phyloP scores from a whole-genome alignment of 106 monocot genomes.

The Dendrobium chrysotoxum region DNA sequence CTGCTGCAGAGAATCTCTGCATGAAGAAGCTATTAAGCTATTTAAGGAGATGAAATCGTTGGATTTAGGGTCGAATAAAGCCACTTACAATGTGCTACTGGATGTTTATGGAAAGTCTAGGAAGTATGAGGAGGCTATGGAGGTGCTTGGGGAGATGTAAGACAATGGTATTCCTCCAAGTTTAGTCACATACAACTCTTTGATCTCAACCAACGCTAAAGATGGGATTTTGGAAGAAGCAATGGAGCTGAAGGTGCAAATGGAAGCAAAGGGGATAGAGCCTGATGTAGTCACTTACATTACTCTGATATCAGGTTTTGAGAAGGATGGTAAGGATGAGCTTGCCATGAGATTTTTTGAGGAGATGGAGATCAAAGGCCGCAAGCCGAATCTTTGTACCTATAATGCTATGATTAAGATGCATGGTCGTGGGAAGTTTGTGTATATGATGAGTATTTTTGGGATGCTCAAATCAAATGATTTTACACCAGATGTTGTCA shows the following conservation, averaged over 20 bases:
- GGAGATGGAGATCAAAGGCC: slow-evolving; percentile 65
- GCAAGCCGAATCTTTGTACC: slow-evolving; percentile 82
- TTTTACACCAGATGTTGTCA: slow-evolving; percentile 71
- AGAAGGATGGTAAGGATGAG: slow-evolving; percentile 83
- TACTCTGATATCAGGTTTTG: slow-evolving; percentile 81
- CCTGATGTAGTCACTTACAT: slow-evolving; percentile 92
- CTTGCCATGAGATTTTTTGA: slow-evolving; percentile 43
- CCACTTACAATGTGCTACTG: slow-evolving; percentile 80
- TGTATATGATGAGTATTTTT: slow-evolving; percentile 79
- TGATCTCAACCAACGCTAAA: slow-evolving; percentile 78
- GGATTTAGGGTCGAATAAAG: slow-evolving; percentile 69
- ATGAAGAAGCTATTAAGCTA: slow-evolving; percentile 59
- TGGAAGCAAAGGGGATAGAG: slow-evolving; percentile 73
- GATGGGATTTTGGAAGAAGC: slow-evolving; percentile 86
- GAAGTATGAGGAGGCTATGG: slow-evolving; percentile 60
- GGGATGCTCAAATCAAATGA: slow-evolving; percentile 56
- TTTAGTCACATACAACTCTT: slow-evolving; percentile 76
- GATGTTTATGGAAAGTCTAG: slow-evolving; percentile 93
- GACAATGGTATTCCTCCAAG: slow-evolving; percentile 42
- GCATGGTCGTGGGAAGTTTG: slow-evolving; percentile 79
- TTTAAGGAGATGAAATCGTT: slow-evolving; percentile 69
- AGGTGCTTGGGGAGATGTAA: slow-evolving; percentile 67
- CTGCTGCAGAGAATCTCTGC: slow-evolving; percentile 54
- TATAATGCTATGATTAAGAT: slow-evolving; percentile 92
- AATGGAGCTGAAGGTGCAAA: slow-evolving; percentile 66